A percentile compares a stretch with the other conserved stretches of the same genome.
Conservation (phyloP, 2,329 filamentous ascomycete genomes). For the Xylaria sp. region DNA sequence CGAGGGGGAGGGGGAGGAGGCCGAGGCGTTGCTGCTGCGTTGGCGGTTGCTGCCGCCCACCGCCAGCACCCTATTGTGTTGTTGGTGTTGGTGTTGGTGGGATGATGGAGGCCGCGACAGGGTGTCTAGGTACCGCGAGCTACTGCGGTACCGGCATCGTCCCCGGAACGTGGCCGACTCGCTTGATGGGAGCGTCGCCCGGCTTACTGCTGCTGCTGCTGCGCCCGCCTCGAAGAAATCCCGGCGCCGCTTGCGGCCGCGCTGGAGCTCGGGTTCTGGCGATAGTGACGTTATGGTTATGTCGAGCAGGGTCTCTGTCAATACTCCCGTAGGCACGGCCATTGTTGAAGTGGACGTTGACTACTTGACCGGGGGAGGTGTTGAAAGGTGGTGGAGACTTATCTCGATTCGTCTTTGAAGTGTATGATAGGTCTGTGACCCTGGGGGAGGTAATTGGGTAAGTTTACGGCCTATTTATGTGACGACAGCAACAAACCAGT, state of each 20-base stretch:
- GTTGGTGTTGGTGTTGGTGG: constrained; percentile 32
- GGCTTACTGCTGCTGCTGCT: constrained; percentile 6
- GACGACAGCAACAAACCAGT: not conserved
- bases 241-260: constrained; percentile 52
- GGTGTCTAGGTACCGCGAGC: constrained; percentile 47
- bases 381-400: not conserved
- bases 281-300: constrained; percentile 43
- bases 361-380: not conserved
- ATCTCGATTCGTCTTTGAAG: not conserved
- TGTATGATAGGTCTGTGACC: not conserved
- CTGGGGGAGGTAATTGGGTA: too few species aligned
- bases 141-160: constrained; percentile 54
- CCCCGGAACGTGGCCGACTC: constrained; percentile 55
- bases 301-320: constrained; percentile 42
- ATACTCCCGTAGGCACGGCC: constrained; percentile 37
- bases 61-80: constrained; percentile 20
- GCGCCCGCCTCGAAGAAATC: constrained; percentile 45
- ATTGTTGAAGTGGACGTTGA: constrained; percentile 35
- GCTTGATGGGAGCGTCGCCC: constrained; percentile 48
- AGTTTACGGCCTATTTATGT: constrained; percentile 2
- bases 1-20: constrained; percentile 52
- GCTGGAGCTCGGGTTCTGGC: constrained; percentile 50
- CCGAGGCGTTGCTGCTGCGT: constrained; percentile 45
- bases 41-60: constrained; percentile 32
- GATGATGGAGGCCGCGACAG: constrained; percentile 40